These are phyloP conservation scores for Tympanopsis confertula DNA, from an alignment of 2,329 filamentous ascomycete species.

Conservation along the genomic window DNA sequence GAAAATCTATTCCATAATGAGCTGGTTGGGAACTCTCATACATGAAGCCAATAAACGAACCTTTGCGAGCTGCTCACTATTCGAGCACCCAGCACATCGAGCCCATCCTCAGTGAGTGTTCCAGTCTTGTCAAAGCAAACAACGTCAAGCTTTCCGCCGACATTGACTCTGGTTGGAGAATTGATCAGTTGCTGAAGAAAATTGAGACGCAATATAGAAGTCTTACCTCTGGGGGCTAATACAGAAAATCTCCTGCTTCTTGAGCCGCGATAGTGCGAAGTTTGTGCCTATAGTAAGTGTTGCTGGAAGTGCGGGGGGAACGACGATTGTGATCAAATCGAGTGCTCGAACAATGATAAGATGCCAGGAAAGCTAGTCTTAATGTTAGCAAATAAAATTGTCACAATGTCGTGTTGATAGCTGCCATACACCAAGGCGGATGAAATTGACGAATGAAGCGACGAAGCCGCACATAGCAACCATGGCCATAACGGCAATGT, in stretches of 20 bases:
- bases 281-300: slow-evolving; percentile 94
- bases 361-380: slow-evolving; percentile 60
- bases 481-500: slow-evolving; percentile 89
- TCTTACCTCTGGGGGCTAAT: slow-evolving; percentile 74
- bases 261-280: slow-evolving; percentile 78
- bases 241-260: slow-evolving; percentile 85
- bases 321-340: slow-evolving; percentile 93
- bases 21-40: too few species aligned
- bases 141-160: slow-evolving; percentile 88
- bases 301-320: slow-evolving; percentile 85
- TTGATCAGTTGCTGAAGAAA: too few species aligned
- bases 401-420: too few species aligned
- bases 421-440: slow-evolving; percentile 45
- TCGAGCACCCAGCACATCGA: slow-evolving; percentile 83
- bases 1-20: neutral
- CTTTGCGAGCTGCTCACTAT: slow-evolving; percentile 45
- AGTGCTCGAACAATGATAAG: slow-evolving; percentile 83
- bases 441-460: slow-evolving; percentile 85
- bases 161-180: slow-evolving; percentile 69
- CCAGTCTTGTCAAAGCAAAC: slow-evolving; percentile 99
- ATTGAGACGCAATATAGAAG: neutral
- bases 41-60: neutral
- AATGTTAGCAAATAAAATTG: neutral
- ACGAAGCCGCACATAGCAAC: slow-evolving; percentile 80
- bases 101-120: slow-evolving; percentile 89